A percentile compares a stretch with the other conserved stretches of the same genome.
phyloP scores from a whole-genome alignment of 495 filamentous ascomycete genomes.

The Oidiodendron maius region DNA sequence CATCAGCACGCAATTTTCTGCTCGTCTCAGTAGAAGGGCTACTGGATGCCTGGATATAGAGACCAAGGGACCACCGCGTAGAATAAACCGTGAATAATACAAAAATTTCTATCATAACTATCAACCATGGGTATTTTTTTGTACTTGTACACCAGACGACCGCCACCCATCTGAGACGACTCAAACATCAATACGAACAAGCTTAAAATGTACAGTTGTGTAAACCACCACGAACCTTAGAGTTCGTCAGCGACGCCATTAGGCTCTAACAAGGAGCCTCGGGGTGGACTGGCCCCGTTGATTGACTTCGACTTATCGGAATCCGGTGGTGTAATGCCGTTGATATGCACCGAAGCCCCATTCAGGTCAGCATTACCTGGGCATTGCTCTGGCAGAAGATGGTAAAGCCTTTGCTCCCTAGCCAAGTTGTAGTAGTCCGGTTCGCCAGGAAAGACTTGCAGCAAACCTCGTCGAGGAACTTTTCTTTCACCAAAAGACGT shows the following conservation, averaged over 20 bases:
- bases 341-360: constrained; percentile 3
- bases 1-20: too few relatives aligned
- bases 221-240: too few relatives aligned
- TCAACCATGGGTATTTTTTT: neutral
- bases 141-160: neutral
- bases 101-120: too few relatives aligned
- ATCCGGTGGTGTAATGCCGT: constrained; percentile 23
- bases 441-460: constrained; percentile 38
- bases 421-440: constrained; percentile 38
- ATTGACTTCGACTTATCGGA: constrained; percentile 19
- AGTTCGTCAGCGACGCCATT: neutral
- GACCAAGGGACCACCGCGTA: too few relatives aligned
- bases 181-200: constrained; percentile 3
- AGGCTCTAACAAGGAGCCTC: neutral
- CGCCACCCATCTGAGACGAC: constrained; percentile 4
- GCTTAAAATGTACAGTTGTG: too few relatives aligned
- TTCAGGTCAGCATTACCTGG: neutral
- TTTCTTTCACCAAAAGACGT: constrained; percentile 21
- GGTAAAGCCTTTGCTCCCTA: constrained; percentile 37
- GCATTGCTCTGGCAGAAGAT: constrained; percentile 23
- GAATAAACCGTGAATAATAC: neutral
- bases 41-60: too few relatives aligned
- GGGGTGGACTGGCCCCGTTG: constrained; percentile 19
- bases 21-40: too few relatives aligned
- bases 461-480: constrained; percentile 37